phyloP scores from a whole-genome alignment of 1,139 yeast genomes.

The Meyerozyma guilliermondii region DNA sequence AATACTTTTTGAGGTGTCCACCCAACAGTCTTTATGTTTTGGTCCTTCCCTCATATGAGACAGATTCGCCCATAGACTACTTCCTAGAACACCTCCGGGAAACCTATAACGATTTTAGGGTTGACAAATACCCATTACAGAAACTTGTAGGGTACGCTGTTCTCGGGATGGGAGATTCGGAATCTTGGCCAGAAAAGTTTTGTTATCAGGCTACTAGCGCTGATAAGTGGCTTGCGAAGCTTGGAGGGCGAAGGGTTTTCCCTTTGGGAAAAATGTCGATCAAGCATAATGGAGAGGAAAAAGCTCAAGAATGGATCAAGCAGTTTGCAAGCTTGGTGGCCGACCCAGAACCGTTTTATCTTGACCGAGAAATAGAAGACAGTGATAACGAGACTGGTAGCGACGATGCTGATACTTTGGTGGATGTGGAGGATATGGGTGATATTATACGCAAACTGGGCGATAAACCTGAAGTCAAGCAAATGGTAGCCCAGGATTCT shows the following conservation, averaged over 20 bases:
- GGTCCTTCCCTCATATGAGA: conserved; percentile 86
- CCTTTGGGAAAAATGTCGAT: conserved; percentile 86
- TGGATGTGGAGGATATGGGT: conserved; percentile 88
- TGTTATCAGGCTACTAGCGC: conserved; percentile 81
- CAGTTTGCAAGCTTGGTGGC: conserved; percentile 53
- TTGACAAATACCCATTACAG: conserved; percentile 73
- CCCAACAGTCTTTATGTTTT: conserved; percentile 55
- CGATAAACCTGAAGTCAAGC: conserved; percentile 43
- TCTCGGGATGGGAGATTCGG: conserved; percentile 82
- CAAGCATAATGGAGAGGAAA: conserved; percentile 61
- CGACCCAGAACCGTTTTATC: conserved; percentile 63
- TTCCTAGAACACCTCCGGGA: conserved; percentile 78
- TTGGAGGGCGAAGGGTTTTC: conserved; percentile 80
- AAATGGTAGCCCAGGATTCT: conserved; percentile 87
- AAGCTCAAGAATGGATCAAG: conserved; percentile 62
- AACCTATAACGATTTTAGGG: conserved; percentile 77
- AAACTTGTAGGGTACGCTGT: conserved; percentile 75
- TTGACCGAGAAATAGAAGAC: conserved; percentile 27
- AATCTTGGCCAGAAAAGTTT: conserved; percentile 79
- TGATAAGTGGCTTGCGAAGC: conserved; percentile 71
- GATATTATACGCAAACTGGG: conserved; percentile 42
- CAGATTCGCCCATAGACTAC: conserved; percentile 88
- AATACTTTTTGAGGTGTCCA: conserved; percentile 69
- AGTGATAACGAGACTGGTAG: conserved; percentile 44
- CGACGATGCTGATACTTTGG: conserved; percentile 38